Percentiles rank a stretch among this genome's conserved stretches.
Conservation (phyloP, 306 rosid species). For the Vicia villosa region DNA sequence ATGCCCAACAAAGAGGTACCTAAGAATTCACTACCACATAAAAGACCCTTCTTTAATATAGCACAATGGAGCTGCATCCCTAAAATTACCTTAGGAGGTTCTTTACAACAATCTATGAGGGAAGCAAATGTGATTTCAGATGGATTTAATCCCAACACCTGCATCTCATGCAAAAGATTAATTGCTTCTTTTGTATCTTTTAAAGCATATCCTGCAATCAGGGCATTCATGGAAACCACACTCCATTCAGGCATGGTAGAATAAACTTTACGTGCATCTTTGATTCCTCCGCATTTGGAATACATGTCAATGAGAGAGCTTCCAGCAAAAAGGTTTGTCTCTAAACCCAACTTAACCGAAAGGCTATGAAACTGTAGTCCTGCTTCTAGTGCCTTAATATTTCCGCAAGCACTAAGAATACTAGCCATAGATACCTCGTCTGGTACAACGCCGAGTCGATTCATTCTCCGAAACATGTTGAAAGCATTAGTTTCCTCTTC, state of each 20-base stretch:
- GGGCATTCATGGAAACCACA: conserved; percentile 68
- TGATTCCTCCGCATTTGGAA: conserved; percentile 60
- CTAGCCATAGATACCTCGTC: conserved; percentile 86
- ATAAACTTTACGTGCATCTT: conserved; percentile 55
- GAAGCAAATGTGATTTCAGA: conserved; percentile 69
- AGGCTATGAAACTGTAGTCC: conserved; percentile 74
- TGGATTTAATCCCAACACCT: conserved; percentile 54
- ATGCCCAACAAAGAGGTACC: conserved; percentile 66
- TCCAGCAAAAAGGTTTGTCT: conserved; percentile 67
- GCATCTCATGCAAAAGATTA: conserved; percentile 59
- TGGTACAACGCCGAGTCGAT: conserved; percentile 47
- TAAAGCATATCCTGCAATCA: conserved; percentile 69
- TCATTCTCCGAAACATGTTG: conserved; percentile 70
- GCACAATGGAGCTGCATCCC: conserved; percentile 74
- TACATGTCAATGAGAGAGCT: conserved; percentile 89
- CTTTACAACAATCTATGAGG: conserved; percentile 70
- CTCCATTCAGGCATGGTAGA: conserved; percentile 60
- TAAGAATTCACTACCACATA: conserved; percentile 61
- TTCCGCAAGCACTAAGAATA: conserved; percentile 80
- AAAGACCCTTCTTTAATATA: conserved; percentile 56
- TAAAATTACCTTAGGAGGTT: conserved; percentile 41
- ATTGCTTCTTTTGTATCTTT: conserved; percentile 55
- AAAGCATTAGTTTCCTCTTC: conserved; percentile 62
- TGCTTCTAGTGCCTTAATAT: conserved; percentile 45
- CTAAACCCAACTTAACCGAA: conserved; percentile 68